Evolutionary conservation across 768 basidiomycete species (phyloP).

Genomic region (Psilocybe cyanescens): DNA sequence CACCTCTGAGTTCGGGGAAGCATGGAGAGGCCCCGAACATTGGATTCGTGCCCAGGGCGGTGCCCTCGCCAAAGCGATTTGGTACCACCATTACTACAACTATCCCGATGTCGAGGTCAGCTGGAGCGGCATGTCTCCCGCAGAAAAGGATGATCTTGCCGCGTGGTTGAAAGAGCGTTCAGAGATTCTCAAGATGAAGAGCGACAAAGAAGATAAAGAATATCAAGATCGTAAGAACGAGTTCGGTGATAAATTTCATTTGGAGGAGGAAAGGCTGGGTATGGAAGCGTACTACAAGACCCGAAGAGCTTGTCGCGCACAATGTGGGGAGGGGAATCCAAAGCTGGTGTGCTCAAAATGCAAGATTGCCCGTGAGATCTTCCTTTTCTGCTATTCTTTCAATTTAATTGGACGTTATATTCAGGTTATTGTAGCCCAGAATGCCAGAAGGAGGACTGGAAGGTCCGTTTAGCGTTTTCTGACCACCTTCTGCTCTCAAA

Average conservation of each 20-base stretch:
- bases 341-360: conserved; percentile 25
- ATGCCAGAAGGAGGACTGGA: conserved; percentile 29
- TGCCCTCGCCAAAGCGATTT: conserved; percentile 26
- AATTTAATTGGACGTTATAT: background rate
- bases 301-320: conserved; percentile 23
- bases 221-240: conserved; percentile 6
- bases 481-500: background rate
- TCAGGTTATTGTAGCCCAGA: conserved; percentile 25
- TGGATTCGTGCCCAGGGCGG: conserved; percentile 28
- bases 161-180: conserved; percentile 20
- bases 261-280: conserved; percentile 5
- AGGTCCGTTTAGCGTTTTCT: conserved; percentile 14
- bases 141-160: conserved; percentile 18
- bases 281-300: conserved; percentile 11
- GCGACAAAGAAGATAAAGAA: background rate
- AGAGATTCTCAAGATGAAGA: conserved; percentile 1
- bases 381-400: background rate
- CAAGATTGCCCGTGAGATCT: conserved; percentile 22
- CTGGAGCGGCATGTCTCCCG: conserved; percentile 27
- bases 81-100: conserved; percentile 23
- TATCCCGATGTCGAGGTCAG: conserved; percentile 17
- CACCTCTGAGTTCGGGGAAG: conserved; percentile 22
- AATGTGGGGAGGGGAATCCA: conserved; percentile 27
- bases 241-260: conserved; percentile 1
- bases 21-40: conserved; percentile 23